phyloP scores from a whole-genome alignment of 1,284 basidiomycete species.

The Naganishia sp. region DNA sequence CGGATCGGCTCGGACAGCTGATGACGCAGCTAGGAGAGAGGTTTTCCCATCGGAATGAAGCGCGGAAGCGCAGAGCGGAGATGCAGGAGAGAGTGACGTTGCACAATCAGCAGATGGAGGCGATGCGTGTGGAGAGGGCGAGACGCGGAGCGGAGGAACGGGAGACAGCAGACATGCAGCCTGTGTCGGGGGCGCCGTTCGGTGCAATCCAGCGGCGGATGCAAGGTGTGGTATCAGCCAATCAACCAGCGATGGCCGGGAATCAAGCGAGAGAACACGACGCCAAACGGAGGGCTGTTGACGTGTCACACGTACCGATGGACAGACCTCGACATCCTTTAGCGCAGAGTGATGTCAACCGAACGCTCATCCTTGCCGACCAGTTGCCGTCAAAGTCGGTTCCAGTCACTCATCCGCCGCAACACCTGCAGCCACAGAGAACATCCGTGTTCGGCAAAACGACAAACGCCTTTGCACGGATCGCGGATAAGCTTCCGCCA shows the following conservation, averaged over 20 bases:
- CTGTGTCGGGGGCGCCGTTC: not conserved
- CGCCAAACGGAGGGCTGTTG: not conserved
- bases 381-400: not conserved
- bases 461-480: not conserved
- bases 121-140: not conserved
- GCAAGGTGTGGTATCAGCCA: no score
- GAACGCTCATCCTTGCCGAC: not conserved
- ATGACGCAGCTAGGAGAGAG: slow-evolving; percentile 18
- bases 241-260: no score
- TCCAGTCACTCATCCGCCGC: not conserved
- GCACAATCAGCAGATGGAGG: slow-evolving; percentile 7
- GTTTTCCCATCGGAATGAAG: slow-evolving; percentile 21
- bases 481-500: not conserved
- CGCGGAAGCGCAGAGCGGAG: slow-evolving; percentile 17
- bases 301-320: not conserved
- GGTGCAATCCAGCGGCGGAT: no score
- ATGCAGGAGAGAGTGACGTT: slow-evolving; percentile 1
- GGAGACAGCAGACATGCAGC: not conserved
- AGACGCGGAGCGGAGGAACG: not conserved
- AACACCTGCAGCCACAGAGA: not conserved
- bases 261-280: not conserved
- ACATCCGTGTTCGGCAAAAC: not conserved
- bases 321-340: slow-evolving; percentile 14
- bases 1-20: slow-evolving; percentile 15
- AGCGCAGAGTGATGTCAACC: slow-evolving; percentile 12